phyloP scores from a whole-genome alignment of 2,329 filamentous ascomycete species.

The Alternaria ethzedia region DNA sequence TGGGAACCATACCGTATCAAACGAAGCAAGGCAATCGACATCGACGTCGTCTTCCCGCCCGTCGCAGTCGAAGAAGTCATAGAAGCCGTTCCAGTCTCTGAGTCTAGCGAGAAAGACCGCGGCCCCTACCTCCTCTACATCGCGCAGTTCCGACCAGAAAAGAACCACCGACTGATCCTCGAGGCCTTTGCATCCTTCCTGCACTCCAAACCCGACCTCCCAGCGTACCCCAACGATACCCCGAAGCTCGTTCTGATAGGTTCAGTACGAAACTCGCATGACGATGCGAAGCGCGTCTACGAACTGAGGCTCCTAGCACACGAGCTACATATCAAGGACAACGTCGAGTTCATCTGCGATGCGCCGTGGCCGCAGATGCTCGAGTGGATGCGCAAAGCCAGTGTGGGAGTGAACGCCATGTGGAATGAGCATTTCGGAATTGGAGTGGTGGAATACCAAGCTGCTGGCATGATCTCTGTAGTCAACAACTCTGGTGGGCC shows the following conservation, averaged over 20 bases:
- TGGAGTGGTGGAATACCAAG: slow-evolving; percentile 97
- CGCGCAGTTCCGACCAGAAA: slow-evolving; percentile 95
- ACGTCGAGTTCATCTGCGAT: slow-evolving; percentile 87
- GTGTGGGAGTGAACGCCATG: slow-evolving; percentile 95
- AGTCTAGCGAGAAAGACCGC: slow-evolving; percentile 71
- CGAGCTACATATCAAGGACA: slow-evolving; percentile 79
- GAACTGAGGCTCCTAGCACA: slow-evolving; percentile 84
- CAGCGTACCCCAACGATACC: slow-evolving; percentile 53
- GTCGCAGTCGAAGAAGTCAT: slow-evolving; percentile 88
- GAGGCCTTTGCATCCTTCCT: slow-evolving; percentile 82
- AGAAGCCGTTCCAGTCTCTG: slow-evolving; percentile 73
- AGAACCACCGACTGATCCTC: slow-evolving; percentile 89
- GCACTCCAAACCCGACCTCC: slow-evolving; percentile 32
- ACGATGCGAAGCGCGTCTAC: slow-evolving; percentile 84
- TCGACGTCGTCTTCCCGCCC: slow-evolving; percentile 86
- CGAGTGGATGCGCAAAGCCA: slow-evolving; percentile 75
- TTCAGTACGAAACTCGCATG: slow-evolving; percentile 82
- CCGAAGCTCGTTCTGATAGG: slow-evolving; percentile 85
- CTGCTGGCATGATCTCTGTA: slow-evolving; percentile 88
- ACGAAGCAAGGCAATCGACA: slow-evolving; percentile 59
- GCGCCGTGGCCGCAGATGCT: slow-evolving; percentile 88
- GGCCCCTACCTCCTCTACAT: slow-evolving; percentile 85
- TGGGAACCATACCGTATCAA: slow-evolving; percentile 66
- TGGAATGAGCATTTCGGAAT: slow-evolving; percentile 99
- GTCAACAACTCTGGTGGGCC: slow-evolving; percentile 94